Conservation (phyloP, 306 rosid genomes). For the cucumber (Cucumis sativus) region Cucumber_9930_V3 NC_026657.2:656001-656500, state of each 20-base stretch:
- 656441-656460: slow-evolving; percentile 38
- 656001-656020: too few relatives aligned
- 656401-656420: slow-evolving; percentile 22
- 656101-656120: too few relatives aligned
- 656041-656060: too few relatives aligned
- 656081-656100: too few relatives aligned
- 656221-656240: background rate
- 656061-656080: too few relatives aligned
- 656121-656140: too few relatives aligned
- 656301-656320: background rate
- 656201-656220: background rate
- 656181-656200: background rate
- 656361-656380: slow-evolving; percentile 24
- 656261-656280: background rate
- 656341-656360: background rate
- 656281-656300: background rate
- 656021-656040: too few relatives aligned
- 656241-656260: background rate
- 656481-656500: slow-evolving; percentile 33
- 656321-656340: too few relatives aligned
- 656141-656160: too few relatives aligned
- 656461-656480: slow-evolving; percentile 40
- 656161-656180: too few relatives aligned
- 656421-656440: slow-evolving; percentile 57
- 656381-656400: slow-evolving; percentile 21